A percentile compares a stretch with the other conserved stretches of the same genome.
These are phyloP conservation scores for Nepenthes gracilis DNA, from an alignment of 148 eudicot species.

Conservation along the genomic window DNA sequence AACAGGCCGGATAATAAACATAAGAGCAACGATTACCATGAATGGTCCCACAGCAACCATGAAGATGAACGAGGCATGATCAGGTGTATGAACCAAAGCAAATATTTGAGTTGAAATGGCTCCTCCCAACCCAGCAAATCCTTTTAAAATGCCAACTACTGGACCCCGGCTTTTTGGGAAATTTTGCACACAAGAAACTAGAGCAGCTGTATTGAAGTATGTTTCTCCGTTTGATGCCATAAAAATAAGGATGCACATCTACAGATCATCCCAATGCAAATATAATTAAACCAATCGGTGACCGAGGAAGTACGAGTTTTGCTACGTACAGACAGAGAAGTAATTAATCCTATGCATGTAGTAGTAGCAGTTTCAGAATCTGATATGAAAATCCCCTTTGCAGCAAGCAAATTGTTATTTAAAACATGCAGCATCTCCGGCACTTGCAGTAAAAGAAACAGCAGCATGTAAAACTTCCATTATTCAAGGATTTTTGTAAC, in stretches of 20 bases:
- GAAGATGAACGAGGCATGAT: slow-evolving; percentile 80
- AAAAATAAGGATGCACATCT: slow-evolving; percentile 87
- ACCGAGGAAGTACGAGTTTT: too few relatives aligned
- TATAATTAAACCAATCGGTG: background rate
- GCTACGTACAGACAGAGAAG: too few relatives aligned
- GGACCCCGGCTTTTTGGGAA: slow-evolving; percentile 88
- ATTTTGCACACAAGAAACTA: slow-evolving; percentile 92
- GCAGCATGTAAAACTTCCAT: too few relatives aligned
- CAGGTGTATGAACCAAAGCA: slow-evolving; percentile 48
- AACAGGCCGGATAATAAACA: slow-evolving; percentile 80
- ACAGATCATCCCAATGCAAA: slow-evolving; percentile 11
- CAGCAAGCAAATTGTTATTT: too few relatives aligned
- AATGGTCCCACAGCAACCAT: slow-evolving; percentile 95
- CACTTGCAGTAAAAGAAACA: too few relatives aligned
- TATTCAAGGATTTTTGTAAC: too few relatives aligned
- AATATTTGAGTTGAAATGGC: slow-evolving; percentile 75
- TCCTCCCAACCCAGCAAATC: slow-evolving; percentile 87
- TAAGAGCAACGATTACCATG: slow-evolving; percentile 65
- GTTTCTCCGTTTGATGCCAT: slow-evolving; percentile 86
- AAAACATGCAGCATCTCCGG: too few relatives aligned
- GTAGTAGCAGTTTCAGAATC: too few relatives aligned
- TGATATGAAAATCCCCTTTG: too few relatives aligned
- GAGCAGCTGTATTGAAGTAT: slow-evolving; percentile 79
- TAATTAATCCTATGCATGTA: too few relatives aligned
- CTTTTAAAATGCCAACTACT: slow-evolving; percentile 83